Evolutionary conservation across 371 early-diverging fungal genomes (phyloP).

Genomic region (Funneliformis caledonium): DNA sequence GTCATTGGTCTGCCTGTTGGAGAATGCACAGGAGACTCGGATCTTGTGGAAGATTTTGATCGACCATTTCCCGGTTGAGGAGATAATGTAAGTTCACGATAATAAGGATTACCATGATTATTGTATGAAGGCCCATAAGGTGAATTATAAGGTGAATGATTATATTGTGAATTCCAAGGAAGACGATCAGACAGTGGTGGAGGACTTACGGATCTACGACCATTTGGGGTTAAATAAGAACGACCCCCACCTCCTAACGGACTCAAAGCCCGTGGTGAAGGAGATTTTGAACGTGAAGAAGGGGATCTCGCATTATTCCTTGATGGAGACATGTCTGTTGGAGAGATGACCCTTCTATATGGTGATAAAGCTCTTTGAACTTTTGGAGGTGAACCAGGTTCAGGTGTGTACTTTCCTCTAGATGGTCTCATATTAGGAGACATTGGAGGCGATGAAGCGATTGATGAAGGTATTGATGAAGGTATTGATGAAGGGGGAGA

Average conservation of each 20-base stretch:
- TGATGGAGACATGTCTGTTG: conserved; percentile 14
- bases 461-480: conserved; percentile 39
- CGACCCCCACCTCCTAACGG: not conserved
- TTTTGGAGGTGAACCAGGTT: conserved; percentile 34
- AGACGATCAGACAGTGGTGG: not conserved
- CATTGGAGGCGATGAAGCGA: conserved; percentile 40
- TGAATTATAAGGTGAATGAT: conserved; percentile 16
- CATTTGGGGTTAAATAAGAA: conserved; percentile 3
- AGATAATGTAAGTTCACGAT: conserved; percentile 11
- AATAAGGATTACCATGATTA: conserved; percentile 6
- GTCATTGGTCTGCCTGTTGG: conserved; percentile 14
- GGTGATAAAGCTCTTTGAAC: conserved; percentile 21
- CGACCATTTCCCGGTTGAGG: conserved; percentile 29
- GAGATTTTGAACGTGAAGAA: conserved; percentile 25
- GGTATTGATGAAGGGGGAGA: conserved; percentile 48
- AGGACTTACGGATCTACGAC: conserved; percentile 12
- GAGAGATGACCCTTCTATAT: conserved; percentile 7
- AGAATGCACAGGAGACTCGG: conserved; percentile 19
- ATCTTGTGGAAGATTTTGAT: conserved; percentile 23
- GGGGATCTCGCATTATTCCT: conserved; percentile 28
- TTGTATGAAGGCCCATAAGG: conserved; percentile 15
- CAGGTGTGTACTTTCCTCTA: conserved; percentile 25
- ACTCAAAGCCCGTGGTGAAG: conserved; percentile 38
- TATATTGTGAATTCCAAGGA: conserved; percentile 18
- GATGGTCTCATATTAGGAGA: conserved; percentile 38